Conservation (phyloP, 2,329 filamentous ascomycete genomes). For the Alternaria sp. region DNA sequence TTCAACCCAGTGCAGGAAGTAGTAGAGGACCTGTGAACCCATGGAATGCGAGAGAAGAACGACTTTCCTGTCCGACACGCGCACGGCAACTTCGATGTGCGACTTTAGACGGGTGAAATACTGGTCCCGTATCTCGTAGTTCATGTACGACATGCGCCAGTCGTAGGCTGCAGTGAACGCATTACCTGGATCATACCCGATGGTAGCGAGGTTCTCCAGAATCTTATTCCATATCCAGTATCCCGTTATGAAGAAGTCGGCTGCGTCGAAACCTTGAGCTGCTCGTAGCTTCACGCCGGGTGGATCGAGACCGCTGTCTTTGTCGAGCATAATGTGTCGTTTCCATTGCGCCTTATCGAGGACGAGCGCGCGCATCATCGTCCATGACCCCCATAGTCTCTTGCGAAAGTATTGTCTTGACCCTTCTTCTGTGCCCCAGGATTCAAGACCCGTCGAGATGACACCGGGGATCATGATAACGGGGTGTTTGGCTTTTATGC, state of each 20-base stretch:
- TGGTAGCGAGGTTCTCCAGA: conserved; percentile 91
- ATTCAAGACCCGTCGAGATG: conserved; percentile 95
- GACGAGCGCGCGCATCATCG: conserved; percentile 95
- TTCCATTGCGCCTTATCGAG: conserved; percentile 96
- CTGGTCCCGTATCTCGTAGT: conserved; percentile 87
- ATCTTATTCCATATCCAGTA: conserved; percentile 99
- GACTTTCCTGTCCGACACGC: conserved; percentile 77
- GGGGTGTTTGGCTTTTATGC: conserved; percentile 80
- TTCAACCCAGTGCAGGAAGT: conserved; percentile 83
- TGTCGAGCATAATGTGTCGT: conserved; percentile 95
- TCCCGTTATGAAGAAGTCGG: conserved; percentile 86
- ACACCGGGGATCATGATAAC: conserved; percentile 98
- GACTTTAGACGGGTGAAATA: conserved; percentile 92
- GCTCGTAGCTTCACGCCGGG: conserved; percentile 88
- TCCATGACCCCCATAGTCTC: conserved; percentile 96
- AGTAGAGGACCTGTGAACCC: conserved; percentile 94
- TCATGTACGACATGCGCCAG: conserved; percentile 89
- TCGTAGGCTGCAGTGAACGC: conserved; percentile 78
- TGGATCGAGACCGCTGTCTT: conserved; percentile 87
- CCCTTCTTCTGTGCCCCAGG: conserved; percentile 87
- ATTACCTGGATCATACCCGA: conserved; percentile 90
- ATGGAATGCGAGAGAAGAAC: conserved; percentile 94
- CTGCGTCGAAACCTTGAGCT: conserved; percentile 95
- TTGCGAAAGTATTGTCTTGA: conserved; percentile 94
- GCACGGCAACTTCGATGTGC: conserved; percentile 83